Conservation (phyloP, 2,329 filamentous ascomycete genomes). For the Fusarium verrucosum region DNA sequence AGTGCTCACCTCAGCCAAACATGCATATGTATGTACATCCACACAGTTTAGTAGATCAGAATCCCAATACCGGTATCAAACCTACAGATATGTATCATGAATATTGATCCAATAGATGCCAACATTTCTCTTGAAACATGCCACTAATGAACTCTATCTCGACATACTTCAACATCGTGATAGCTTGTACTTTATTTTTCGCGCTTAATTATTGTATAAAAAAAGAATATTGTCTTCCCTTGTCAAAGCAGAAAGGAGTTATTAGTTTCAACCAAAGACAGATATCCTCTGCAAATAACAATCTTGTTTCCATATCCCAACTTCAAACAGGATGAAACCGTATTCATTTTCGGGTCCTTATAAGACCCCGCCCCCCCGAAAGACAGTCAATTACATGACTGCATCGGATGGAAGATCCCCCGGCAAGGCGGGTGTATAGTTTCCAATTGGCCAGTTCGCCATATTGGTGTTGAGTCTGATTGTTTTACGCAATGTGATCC, state of each 20-base stretch:
- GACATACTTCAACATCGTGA: background rate
- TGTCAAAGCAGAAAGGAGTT: background rate
- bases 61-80: too few species aligned
- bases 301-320: background rate
- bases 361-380: slow-evolving; percentile 25
- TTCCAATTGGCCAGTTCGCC: slow-evolving; percentile 2
- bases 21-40: too few species aligned
- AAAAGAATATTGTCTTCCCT: background rate
- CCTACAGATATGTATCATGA: background rate
- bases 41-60: too few species aligned
- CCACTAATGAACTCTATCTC: background rate
- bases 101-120: background rate
- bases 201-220: background rate
- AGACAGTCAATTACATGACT: slow-evolving; percentile 16
- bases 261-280: too few species aligned
- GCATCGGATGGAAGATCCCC: slow-evolving; percentile 27
- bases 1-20: slow-evolving; percentile 41
- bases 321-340: slow-evolving; percentile 23
- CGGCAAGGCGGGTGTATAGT: background rate
- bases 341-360: slow-evolving; percentile 19
- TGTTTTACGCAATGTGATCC: background rate
- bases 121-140: background rate
- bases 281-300: slow-evolving; percentile 14
- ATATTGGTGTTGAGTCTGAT: background rate
- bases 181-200: slow-evolving; percentile 2